Evolutionary conservation across 495 filamentous ascomycete genomes (phyloP).

Genomic region (Podospora pseudopauciseta): DNA sequence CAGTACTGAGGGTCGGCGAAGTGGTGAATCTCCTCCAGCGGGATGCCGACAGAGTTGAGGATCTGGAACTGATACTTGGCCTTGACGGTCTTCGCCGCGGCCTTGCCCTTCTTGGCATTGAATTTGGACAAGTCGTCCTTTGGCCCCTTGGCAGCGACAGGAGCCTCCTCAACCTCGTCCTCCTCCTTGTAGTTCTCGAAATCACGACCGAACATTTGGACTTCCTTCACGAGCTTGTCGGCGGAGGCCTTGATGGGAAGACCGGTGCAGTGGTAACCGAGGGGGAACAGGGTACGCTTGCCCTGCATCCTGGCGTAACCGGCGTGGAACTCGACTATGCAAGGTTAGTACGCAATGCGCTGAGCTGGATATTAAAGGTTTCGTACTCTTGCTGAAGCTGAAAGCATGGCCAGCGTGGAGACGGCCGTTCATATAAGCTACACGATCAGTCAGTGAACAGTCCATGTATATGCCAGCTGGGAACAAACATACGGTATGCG

Average conservation of each 20-base stretch:
- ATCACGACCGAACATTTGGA: conserved; percentile 80
- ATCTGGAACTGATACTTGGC: conserved; percentile 61
- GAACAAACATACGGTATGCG: conserved; percentile 61
- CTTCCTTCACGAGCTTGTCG: conserved; percentile 87
- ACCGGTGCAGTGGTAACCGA: conserved; percentile 94
- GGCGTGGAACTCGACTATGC: conserved; percentile 81
- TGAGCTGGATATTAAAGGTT: conserved; percentile 66
- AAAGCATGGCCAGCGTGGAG: conserved; percentile 91
- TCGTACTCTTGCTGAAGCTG: conserved; percentile 84
- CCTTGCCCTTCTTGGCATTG: conserved; percentile 90
- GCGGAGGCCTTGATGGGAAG: conserved; percentile 98
- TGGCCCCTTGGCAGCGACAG: conserved; percentile 30
- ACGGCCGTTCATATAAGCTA: conserved; percentile 85
- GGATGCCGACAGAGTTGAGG: conserved; percentile 70
- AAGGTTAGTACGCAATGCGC: conserved; percentile 51
- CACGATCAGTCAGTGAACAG: neutral
- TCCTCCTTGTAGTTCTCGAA: conserved; percentile 74
- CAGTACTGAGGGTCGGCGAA: conserved; percentile 88
- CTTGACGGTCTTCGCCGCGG: conserved; percentile 83
- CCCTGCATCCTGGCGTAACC: conserved; percentile 87
- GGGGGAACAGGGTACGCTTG: conserved; percentile 78
- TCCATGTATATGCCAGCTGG: neutral
- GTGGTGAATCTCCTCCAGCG: conserved; percentile 78
- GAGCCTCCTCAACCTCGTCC: conserved; percentile 38
- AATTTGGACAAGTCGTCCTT: conserved; percentile 85